phyloP scores from a whole-genome alignment of 768 basidiomycete genomes.

The Trametes gibbosa region DNA sequence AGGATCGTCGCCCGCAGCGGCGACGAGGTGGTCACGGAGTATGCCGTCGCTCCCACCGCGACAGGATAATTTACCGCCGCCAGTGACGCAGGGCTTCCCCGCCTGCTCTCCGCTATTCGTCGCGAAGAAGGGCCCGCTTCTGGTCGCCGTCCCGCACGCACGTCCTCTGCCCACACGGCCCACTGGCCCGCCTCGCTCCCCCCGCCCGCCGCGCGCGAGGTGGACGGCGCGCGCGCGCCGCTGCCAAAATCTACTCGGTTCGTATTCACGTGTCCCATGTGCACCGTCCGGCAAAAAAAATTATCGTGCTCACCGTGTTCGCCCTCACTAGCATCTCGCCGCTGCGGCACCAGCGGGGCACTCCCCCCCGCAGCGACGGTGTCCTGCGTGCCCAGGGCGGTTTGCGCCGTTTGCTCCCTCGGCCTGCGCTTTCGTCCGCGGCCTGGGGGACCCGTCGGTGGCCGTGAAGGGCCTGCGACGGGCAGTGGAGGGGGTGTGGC shows the following conservation, averaged over 20 bases:
- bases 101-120: background rate
- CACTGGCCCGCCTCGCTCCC: constrained; percentile 1
- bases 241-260: constrained; percentile 2
- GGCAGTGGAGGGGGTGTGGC: constrained; percentile 4
- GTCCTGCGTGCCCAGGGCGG: background rate
- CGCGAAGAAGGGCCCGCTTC: constrained; percentile 9
- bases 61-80: constrained; percentile 8
- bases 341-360: background rate
- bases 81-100: constrained; percentile 8
- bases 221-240: constrained; percentile 3
- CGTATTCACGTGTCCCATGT: background rate
- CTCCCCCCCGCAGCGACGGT: background rate
- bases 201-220: background rate
- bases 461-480: constrained; percentile 15
- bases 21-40: constrained; percentile 14
- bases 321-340: background rate
- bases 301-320: constrained; percentile 9
- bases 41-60: constrained; percentile 17
- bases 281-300: background rate
- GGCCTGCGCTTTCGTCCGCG: constrained; percentile 4
- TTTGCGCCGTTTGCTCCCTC: constrained; percentile 3
- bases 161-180: background rate
- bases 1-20: constrained; percentile 16
- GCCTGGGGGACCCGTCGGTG: constrained; percentile 1
- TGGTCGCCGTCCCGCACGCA: background rate